phyloP scores from a whole-genome alignment of 257 asterid genomes.

The Salvia splendens region DNA sequence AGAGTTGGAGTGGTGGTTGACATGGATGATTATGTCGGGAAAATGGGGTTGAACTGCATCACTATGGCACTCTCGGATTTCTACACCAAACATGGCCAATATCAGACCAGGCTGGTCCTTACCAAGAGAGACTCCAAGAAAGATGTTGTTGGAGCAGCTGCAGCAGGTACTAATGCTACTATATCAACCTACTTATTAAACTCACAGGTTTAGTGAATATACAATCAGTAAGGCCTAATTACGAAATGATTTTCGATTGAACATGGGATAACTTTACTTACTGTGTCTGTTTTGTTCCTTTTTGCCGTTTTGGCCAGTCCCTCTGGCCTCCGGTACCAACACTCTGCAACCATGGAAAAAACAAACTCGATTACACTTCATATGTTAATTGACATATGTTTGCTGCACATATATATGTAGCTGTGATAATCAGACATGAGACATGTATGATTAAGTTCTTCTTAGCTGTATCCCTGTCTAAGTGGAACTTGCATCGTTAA shows the following conservation, averaged over 20 bases:
- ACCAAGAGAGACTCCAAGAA: constrained; percentile 38
- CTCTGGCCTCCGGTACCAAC: neutral
- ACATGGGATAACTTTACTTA: neutral
- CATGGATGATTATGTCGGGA: constrained; percentile 40
- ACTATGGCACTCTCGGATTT: constrained; percentile 54
- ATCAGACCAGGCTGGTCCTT: constrained; percentile 42
- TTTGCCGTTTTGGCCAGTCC: neutral
- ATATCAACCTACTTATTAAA: too few species aligned
- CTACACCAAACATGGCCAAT: constrained; percentile 34
- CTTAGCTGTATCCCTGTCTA: too few species aligned
- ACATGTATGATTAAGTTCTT: too few species aligned
- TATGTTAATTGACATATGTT: too few species aligned
- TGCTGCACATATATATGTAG: neutral
- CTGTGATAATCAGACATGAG: too few species aligned
- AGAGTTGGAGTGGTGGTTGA: constrained; percentile 55
- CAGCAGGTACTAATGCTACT: constrained; percentile 38
- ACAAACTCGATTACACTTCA: neutral
- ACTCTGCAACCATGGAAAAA: neutral
- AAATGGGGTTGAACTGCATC: constrained; percentile 48
- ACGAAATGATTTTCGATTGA: neutral
- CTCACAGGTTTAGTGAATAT: too few species aligned
- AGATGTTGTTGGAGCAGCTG: constrained; percentile 51
- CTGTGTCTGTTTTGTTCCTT: neutral
- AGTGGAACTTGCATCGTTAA: too few species aligned
- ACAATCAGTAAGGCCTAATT: neutral